These are phyloP conservation scores for Vicia faba DNA, from an alignment of 306 rosid species.

Conservation along the genomic window DNA sequence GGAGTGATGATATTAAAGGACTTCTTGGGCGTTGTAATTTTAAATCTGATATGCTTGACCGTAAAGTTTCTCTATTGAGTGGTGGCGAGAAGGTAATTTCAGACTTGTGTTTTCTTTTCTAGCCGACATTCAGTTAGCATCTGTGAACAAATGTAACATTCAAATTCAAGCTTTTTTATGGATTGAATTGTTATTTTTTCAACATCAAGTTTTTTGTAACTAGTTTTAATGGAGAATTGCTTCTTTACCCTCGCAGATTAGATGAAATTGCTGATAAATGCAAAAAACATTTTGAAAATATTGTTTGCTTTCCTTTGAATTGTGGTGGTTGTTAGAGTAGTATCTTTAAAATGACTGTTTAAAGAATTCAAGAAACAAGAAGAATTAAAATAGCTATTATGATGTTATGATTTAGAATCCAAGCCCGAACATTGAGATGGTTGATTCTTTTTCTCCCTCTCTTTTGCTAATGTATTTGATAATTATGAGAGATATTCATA, in stretches of 20 bases:
- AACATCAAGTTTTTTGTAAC: slow-evolving; percentile 2
- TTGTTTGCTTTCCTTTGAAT: slow-evolving; percentile 10
- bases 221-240: slow-evolving; percentile 7
- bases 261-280: slow-evolving; percentile 25
- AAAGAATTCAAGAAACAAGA: slow-evolving; percentile 18
- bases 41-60: slow-evolving; percentile 93
- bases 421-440: slow-evolving; percentile 18
- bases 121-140: slow-evolving; percentile 26
- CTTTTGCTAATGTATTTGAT: background rate
- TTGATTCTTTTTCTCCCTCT: background rate
- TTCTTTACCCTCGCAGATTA: slow-evolving; percentile 11
- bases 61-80: slow-evolving; percentile 87
- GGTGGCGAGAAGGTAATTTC: slow-evolving; percentile 96
- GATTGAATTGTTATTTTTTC: slow-evolving; percentile 17
- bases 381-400: slow-evolving; percentile 6
- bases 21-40: slow-evolving; percentile 99
- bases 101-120: slow-evolving; percentile 15
- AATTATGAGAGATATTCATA: background rate
- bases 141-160: background rate
- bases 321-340: slow-evolving; percentile 19
- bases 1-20: slow-evolving; percentile 89
- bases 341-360: slow-evolving; percentile 29
- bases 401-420: slow-evolving; percentile 18
- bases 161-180: slow-evolving; percentile 27
- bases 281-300: slow-evolving; percentile 21